Conservation (phyloP, 768 basidiomycete genomes). For the Lanmaoa rubissima region DNA sequence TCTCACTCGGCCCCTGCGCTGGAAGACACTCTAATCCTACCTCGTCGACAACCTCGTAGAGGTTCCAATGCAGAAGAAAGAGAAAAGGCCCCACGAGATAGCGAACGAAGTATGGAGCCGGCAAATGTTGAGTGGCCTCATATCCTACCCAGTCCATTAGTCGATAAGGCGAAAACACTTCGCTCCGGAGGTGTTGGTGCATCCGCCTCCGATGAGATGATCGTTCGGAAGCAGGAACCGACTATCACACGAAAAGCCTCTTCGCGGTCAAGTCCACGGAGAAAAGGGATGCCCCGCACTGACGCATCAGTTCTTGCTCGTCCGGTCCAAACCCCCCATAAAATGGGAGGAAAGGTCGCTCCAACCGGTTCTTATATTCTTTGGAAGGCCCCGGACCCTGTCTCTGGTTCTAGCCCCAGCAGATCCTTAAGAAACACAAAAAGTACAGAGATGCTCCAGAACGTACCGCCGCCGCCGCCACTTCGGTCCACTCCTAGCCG, state of each 20-base stretch:
- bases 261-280: slow-evolving; percentile 19
- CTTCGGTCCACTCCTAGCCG: slow-evolving; percentile 33
- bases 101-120: slow-evolving; percentile 21
- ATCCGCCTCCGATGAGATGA: slow-evolving; percentile 23
- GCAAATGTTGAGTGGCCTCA: slow-evolving; percentile 23
- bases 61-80: slow-evolving; percentile 27
- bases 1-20: slow-evolving; percentile 29
- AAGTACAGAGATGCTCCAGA: slow-evolving; percentile 31
- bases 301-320: slow-evolving; percentile 22
- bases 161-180: slow-evolving; percentile 16
- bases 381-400: slow-evolving; percentile 34
- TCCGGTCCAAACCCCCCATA: slow-evolving; percentile 11
- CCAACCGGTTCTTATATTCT: slow-evolving; percentile 22
- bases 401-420: slow-evolving; percentile 34
- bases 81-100: slow-evolving; percentile 24
- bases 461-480: slow-evolving; percentile 11
- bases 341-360: slow-evolving; percentile 25
- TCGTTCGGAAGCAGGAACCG: slow-evolving; percentile 20
- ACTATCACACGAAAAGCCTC: slow-evolving; percentile 12
- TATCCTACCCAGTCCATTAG: slow-evolving; percentile 9
- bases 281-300: slow-evolving; percentile 20
- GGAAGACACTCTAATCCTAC: slow-evolving; percentile 28
- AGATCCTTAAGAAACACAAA: slow-evolving; percentile 26
- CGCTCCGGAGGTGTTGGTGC: slow-evolving; percentile 15
- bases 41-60: slow-evolving; percentile 28